Base-by-base conservation (phyloP, 192 early-diverging fungal species). In the Kappamyces sp. region DNA sequence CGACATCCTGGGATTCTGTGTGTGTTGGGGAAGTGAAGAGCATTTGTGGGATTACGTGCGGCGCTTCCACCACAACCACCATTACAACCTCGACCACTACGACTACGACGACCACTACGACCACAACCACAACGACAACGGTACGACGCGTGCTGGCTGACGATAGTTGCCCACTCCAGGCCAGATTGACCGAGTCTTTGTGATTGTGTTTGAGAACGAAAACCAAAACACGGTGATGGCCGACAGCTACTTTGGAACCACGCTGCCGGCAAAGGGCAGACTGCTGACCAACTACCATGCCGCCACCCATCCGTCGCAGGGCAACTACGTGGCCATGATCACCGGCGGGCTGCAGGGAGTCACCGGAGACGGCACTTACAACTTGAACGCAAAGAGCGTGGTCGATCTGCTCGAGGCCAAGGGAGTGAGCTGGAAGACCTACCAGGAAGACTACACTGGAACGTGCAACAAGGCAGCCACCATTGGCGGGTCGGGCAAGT, bases 261-360 rank as follows among this genome's bases (percentile, higher is more conserved):
- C 33, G 39, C 55, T 58, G 33, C 29, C 55, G 32, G n/a, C 6
- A 8, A 60, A 82, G 47, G 83, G 79, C 2, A 60, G 68, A 33
- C 54, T 76, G 11, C 53, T 83, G 31, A 73, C 76, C 63, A 80
- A 86, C 73, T 83, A 74, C 68, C 41, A 73, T 32, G 83, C 63
- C 32, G 49, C 74, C 41, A 53, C 59, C 33, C 84, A 86, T 63
- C 85, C 85, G 4, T 85, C 82, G 41, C 76, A 89, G 63, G 82
- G 82, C 54, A 89, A 89, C 67, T 89, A 89, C 68, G 61, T 88
- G 48, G 80, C 81, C 34, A 70, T 81, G 38, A 70, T 71, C n/a
- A 58, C 36, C 30, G 33, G 43, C 36, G 42, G 42, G 8, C 7
- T 8, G n/a, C 7, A 43, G 42, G 7, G n/a, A 7, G 7, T n/a